phyloP scores from a whole-genome alignment of 2,329 filamentous ascomycete genomes.

The Alternaria novae-zelandiae region DNA sequence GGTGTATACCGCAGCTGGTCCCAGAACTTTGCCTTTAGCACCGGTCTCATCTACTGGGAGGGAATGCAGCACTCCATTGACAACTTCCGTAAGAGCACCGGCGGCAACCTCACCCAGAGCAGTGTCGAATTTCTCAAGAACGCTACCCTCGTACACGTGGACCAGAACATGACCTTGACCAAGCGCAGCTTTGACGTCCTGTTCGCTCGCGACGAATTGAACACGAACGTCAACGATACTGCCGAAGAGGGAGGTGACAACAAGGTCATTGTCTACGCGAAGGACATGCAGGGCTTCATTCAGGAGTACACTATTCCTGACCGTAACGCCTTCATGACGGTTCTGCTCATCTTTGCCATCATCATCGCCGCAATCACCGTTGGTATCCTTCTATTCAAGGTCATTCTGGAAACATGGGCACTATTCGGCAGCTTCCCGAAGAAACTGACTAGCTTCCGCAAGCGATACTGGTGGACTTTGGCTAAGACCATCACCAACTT shows the following conservation, averaged over 20 bases:
- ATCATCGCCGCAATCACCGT: constrained; percentile 83
- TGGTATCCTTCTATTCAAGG: constrained; percentile 86
- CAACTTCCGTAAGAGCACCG: constrained; percentile 77
- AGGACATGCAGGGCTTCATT: constrained; percentile 81
- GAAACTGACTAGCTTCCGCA: constrained; percentile 80
- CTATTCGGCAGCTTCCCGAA: constrained; percentile 87
- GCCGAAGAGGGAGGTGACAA: constrained; percentile 49
- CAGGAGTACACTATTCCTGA: constrained; percentile 84
- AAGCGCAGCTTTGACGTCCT: constrained; percentile 63
- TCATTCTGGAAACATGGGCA: constrained; percentile 88
- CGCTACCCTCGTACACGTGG: constrained; percentile 73
- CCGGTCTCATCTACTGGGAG: constrained; percentile 83
- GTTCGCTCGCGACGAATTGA: constrained; percentile 58
- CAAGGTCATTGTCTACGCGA: constrained; percentile 64
- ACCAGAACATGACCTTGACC: constrained; percentile 61
- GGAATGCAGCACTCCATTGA: constrained; percentile 83
- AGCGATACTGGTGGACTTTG: constrained; percentile 95
- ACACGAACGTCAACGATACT: constrained; percentile 41
- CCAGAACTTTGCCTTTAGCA: constrained; percentile 93
- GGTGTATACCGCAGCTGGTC: constrained; percentile 86
- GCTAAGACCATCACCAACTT: constrained; percentile 87
- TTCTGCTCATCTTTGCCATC: constrained; percentile 86
- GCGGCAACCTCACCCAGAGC: constrained; percentile 83
- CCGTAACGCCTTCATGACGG: constrained; percentile 95
- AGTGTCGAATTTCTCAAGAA: constrained; percentile 78